Conservation (phyloP, 2,329 filamentous ascomycete genomes). For the Talaromyces albobiverticillius region DNA sequence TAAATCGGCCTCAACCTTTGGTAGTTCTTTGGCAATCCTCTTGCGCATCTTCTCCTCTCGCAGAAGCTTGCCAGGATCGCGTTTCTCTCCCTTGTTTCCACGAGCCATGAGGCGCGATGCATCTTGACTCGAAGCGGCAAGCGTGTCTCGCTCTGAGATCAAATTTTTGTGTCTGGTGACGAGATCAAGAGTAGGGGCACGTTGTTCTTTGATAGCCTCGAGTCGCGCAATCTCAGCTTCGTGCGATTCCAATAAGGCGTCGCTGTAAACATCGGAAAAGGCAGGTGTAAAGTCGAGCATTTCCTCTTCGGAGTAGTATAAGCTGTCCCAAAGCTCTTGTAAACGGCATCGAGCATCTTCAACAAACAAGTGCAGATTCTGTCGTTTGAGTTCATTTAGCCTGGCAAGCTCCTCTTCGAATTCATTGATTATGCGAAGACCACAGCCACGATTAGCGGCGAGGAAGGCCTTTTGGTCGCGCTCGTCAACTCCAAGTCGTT, state of each 20-base stretch:
- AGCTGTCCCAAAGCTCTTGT: constrained; percentile 89
- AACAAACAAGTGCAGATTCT: constrained; percentile 93
- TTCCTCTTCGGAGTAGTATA: constrained; percentile 96
- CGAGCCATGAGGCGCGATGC: constrained; percentile 89
- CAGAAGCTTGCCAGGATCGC: constrained; percentile 89
- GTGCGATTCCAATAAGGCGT: constrained; percentile 90
- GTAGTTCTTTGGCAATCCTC: constrained; percentile 91
- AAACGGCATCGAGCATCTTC: constrained; percentile 88
- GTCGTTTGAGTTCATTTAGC: constrained; percentile 87
- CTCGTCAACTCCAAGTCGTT: constrained; percentile 79
- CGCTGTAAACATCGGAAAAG: constrained; percentile 95
- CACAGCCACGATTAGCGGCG: constrained; percentile 83
- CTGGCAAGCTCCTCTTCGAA: constrained; percentile 86
- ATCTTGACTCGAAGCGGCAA: constrained; percentile 89
- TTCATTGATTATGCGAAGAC: constrained; percentile 88
- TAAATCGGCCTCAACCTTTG: constrained; percentile 84
- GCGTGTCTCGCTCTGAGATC: constrained; percentile 79
- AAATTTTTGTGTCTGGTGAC: constrained; percentile 81
- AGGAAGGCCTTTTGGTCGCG: constrained; percentile 81
- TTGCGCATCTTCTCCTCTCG: constrained; percentile 99
- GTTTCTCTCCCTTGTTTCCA: constrained; percentile 87
- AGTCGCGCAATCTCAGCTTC: constrained; percentile 85
- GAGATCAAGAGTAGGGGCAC: constrained; percentile 75
- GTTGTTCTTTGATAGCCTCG: constrained; percentile 79
- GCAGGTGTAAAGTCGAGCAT: constrained; percentile 98